Base-by-base conservation (phyloP, 1,284 basidiomycete genomes). In the Puccinia coronata region DNA sequence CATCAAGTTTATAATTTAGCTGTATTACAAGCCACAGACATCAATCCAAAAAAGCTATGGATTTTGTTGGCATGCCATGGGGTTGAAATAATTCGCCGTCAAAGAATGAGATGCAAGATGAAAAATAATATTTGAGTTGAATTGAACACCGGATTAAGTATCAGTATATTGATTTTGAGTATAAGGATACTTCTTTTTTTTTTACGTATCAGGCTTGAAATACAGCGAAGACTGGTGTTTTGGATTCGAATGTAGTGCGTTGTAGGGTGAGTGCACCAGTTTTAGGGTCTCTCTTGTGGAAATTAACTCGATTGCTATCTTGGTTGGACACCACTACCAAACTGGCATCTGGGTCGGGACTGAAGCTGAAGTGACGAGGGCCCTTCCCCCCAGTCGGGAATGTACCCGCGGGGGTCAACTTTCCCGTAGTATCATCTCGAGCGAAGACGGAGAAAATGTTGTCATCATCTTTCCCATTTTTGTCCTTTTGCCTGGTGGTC, bases 371-470 rank as follows among this genome's bases (percentile, higher is more conserved):
- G 31, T 79, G 65, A 31, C 76, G 47, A 28, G 76, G 76, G 16
- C 47, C 63, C 36, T 79, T 79, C 3, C 75, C 75, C 16, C 75
- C 75, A 9, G 65, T 36, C 25, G 76, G 76, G 20, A 70, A 70
- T 8, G 28, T 36, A 14, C 41, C 65, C 23, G 6, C 23, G 4
- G 28, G 12, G 53, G 34, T 70, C 23, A 79, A 43, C 41, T 79
- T 57, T 0, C 76, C 75, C 11, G 6, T 53, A 8, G 23, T n/a
- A 36, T 67, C 59, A n/a, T 63, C 41, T 5, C 78, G 36, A 20
- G 69, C 18, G 34, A 80, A 80, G 53, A 80, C 57, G 18, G 55
- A 41, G 34, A 80, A 61, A n/a, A 57, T 72, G 57, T 80, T 72
- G 36, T 80, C 78, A 25, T 47, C 36, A 12, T 49, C 59, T 31